Evolutionary conservation across 129 eudicot genomes (phyloP), one percentile per base, ranked within the genome.

Genomic region (Smallanthus sonchifolius): DNA sequence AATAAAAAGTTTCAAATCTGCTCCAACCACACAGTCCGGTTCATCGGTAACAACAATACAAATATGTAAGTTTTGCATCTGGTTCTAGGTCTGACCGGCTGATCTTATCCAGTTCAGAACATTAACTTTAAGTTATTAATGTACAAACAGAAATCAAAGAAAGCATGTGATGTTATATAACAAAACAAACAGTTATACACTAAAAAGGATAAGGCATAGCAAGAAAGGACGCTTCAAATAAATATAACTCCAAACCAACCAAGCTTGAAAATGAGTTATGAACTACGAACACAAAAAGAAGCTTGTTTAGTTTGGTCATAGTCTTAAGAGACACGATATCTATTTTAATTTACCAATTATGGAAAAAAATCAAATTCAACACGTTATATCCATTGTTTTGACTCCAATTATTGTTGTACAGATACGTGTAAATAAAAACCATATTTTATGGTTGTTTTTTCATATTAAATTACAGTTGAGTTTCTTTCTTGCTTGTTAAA

Each of bases 381-480:
- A 74, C 79, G 71, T 74, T 38, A 74, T n/a, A 74, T 74, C 51
- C 62, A 13, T 47, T 32, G 64, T 74, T 48, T 47, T 20, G 16
- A 62, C 17, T 45, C 65, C 71, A 47, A 63, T 74, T 63, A 74
- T 74, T 74, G 63, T 62, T 63, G 38, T 35, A 13, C 35, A 63
- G 79, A 63, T 62, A 64, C 30, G 64, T 47, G 63, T 45, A 15
- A 11, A 42, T 35, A 61, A 61, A 34, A 63, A 16, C 17, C 56
- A 56, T 11, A 28, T 71, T 10, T 71, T 54, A 34, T 11, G 3
- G 30, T 2, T 34, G 44, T 47, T 30, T 69, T 68, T 68, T 15
- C 14, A 2, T 15, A 67, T 13, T 10, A 38, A 38, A 20, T 14
- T 5, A 42, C 30, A 24, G 1, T 24, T 24, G 30, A 24, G 30